Base-by-base conservation (phyloP, 2,329 filamentous ascomycete species). In the Cladophialophora bantiana region DNA sequence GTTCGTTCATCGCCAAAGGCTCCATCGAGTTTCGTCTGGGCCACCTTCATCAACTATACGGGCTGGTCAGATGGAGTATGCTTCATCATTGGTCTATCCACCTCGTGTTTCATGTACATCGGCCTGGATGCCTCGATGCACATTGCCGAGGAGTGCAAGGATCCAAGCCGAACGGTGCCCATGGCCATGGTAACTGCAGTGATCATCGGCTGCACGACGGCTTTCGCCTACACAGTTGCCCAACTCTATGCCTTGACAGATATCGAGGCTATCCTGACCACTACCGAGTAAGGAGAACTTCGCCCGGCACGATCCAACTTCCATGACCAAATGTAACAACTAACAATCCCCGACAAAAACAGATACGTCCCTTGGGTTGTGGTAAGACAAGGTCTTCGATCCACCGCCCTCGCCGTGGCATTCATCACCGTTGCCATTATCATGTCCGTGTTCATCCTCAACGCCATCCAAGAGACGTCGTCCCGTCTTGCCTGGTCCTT, bases 371-470 rank as follows among this genome's bases (percentile, higher is more conserved):
- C 64, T 5, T 45, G 56, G 18, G 59, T 62, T 13, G 54, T 59
- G 12, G 3, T 42, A 3, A 53, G n/a, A 20, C 59, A 66, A 31
- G 40, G 59, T 10, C 66, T 62, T 42, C 71, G 36, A 59, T 74
- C 45, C 66, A 64, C 54, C 38, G 50, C 58, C 13, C 13, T 59
- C 38, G 64, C 42, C 6, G 31, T 32, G 62, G 66, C 31, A 2
- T 68, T 78, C 35, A 79, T 72, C 70, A 82, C 80, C n/a, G 82
- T 76, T 10, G 78, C 80, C 0, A 78, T 79, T 0, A 76, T 87
- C 88, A 73, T 86, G 26, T 77, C 80, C 0, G 76, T 87, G 0
- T 87, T 87, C 73, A 84, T 85, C 52, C 81, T 86, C 75, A 86
- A 86, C 66, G 84, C 84, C 40, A 63, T 87, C 0, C 83, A 84